Conservation (phyloP, 75 land plant species). For the Cryptomeria japonica region DNA sequence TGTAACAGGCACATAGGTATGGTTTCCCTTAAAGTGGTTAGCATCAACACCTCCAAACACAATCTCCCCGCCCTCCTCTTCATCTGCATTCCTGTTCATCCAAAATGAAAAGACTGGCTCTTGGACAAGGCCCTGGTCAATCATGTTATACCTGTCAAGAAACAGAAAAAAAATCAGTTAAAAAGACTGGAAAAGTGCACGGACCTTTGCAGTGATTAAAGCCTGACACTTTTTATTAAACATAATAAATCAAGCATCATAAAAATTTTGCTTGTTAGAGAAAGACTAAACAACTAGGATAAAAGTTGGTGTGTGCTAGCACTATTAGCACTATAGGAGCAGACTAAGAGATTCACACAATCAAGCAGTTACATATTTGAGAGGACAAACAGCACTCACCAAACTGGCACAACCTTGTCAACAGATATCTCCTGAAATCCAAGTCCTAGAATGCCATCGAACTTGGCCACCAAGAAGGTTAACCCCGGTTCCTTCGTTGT, state of each 20-base stretch:
- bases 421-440: constrained; percentile 92
- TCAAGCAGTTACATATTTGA: neutral
- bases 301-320: neutral
- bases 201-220: neutral
- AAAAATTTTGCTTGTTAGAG: neutral
- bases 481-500: constrained; percentile 78
- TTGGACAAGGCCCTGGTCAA: constrained; percentile 63
- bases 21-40: constrained; percentile 73
- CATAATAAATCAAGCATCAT: neutral
- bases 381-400: constrained; percentile 38
- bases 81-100: constrained; percentile 72
- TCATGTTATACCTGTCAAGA: constrained; percentile 76
- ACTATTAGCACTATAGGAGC: neutral
- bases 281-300: neutral
- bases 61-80: constrained; percentile 75
- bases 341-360: neutral
- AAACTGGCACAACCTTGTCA: constrained; percentile 67
- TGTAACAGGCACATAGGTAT: constrained; percentile 77
- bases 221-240: neutral
- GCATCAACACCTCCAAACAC: constrained; percentile 91
- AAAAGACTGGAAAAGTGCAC: neutral
- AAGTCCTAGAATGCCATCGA: constrained; percentile 95
- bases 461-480: constrained; percentile 71
- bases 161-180: neutral
- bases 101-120: constrained; percentile 89